Evolutionary conservation across 345 rosid genomes (phyloP).

Genomic region (Eucalyptus curtisii): DNA sequence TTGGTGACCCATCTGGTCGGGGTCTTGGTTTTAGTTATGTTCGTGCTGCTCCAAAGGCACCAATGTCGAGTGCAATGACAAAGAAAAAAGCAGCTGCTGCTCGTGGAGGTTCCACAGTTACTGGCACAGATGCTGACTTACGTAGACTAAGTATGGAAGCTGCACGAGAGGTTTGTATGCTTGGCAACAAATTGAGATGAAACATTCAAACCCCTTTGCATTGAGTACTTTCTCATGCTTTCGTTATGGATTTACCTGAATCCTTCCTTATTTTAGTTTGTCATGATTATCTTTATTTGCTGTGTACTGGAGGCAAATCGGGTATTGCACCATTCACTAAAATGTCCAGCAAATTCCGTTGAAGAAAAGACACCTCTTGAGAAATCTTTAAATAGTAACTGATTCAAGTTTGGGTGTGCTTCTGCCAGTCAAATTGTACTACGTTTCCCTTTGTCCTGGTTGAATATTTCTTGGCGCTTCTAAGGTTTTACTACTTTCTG

Average conservation of each 20-base stretch:
- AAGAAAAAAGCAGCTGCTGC: conserved; percentile 81
- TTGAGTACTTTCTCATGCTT: not conserved
- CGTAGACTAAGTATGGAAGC: conserved; percentile 99
- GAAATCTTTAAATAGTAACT: not conserved
- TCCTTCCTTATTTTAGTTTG: not conserved
- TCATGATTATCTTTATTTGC: not conserved
- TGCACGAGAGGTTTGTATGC: conserved; percentile 73
- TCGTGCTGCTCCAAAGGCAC: conserved; percentile 80
- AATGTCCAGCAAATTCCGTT: not conserved
- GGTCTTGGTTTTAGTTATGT: conserved; percentile 98
- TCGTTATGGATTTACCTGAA: not conserved
- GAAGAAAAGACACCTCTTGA: not conserved
- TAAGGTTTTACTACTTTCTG: not conserved
- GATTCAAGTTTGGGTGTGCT: not conserved
- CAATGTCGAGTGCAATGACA: conserved; percentile 57
- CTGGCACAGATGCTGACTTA: conserved; percentile 99
- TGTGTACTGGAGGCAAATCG: not conserved
- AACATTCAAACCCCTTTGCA: not conserved
- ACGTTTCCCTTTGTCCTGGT: not conserved
- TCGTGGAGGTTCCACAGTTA: conserved; percentile 86
- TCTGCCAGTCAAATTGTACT: not conserved
- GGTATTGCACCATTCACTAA: not conserved
- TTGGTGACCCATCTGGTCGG: conserved; percentile 97
- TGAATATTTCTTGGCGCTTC: not conserved
- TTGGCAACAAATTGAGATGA: not conserved